These are phyloP conservation scores for Fusarium napiforme DNA, from an alignment of 2,329 filamentous ascomycete species.

Conservation along the genomic window DNA sequence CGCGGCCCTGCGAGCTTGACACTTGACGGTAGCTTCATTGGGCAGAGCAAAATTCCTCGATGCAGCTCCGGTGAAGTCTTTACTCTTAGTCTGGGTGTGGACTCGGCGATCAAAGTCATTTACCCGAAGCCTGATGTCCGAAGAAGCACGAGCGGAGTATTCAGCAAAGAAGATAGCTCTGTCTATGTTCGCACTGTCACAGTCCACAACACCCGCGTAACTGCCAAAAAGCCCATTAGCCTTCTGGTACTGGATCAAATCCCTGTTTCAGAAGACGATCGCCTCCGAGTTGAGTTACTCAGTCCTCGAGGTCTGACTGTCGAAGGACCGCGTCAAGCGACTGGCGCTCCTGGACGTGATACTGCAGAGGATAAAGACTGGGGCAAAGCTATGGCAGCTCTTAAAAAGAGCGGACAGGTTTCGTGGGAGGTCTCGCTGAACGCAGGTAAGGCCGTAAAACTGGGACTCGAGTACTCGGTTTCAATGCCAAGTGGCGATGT, in stretches of 20 bases:
- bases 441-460: constrained; percentile 65
- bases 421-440: constrained; percentile 68
- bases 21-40: constrained; percentile 72
- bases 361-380: constrained; percentile 54
- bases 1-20: constrained; percentile 66
- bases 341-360: constrained; percentile 49
- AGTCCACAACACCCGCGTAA: constrained; percentile 61
- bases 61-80: constrained; percentile 66
- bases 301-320: constrained; percentile 59
- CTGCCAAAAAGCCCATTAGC: constrained; percentile 52
- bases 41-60: constrained; percentile 64
- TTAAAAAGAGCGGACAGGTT: constrained; percentile 68
- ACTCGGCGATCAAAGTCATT: constrained; percentile 64
- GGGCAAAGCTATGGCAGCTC: constrained; percentile 64
- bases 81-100: constrained; percentile 66
- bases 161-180: constrained; percentile 63
- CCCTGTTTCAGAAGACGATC: constrained; percentile 70
- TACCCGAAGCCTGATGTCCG: constrained; percentile 68
- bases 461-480: constrained; percentile 71
- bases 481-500: constrained; percentile 63
- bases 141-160: constrained; percentile 62
- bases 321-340: constrained; percentile 51
- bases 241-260: constrained; percentile 69
- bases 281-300: constrained; percentile 62
- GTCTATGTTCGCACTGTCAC: constrained; percentile 61